Evolutionary conservation across 768 basidiomycete species (phyloP).

Genomic region (Boletus rubroflammeus): DNA sequence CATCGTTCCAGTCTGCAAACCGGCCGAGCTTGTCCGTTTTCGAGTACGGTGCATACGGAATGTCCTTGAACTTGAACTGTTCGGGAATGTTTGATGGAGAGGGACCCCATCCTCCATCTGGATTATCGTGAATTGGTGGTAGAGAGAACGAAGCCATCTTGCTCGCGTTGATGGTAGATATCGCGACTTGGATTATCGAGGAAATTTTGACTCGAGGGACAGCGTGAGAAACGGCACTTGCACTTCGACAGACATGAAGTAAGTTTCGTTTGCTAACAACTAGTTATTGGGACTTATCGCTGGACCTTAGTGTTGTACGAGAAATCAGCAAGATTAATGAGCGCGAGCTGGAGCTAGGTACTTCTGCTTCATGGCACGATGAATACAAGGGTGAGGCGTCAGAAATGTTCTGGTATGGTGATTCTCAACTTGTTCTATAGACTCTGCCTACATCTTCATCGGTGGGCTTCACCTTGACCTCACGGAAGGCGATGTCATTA

Average conservation of each 20-base stretch:
- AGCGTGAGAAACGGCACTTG: conserved; percentile 24
- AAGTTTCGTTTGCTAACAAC: conserved; percentile 26
- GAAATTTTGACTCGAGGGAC: conserved; percentile 15
- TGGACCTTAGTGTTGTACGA: conserved; percentile 67
- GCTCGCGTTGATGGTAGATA: conserved; percentile 11
- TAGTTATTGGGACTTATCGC: conserved; percentile 5
- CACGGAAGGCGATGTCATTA: conserved; percentile 96
- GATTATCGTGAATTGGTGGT: conserved; percentile 86
- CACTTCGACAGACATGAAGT: conserved; percentile 61
- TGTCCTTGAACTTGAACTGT: conserved; percentile 97
- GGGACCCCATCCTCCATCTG: conserved; percentile 90
- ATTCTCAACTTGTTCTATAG: conserved; percentile 34
- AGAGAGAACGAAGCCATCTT: conserved; percentile 79
- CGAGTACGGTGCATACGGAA: conserved; percentile 97
- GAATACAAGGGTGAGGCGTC: conserved; percentile 72
- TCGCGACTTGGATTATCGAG: conserved; percentile 11
- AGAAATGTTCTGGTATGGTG: background rate
- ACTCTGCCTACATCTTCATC: conserved; percentile 93
- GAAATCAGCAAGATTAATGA: conserved; percentile 95
- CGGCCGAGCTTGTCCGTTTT: conserved; percentile 98
- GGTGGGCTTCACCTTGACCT: conserved; percentile 86
- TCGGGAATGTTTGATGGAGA: conserved; percentile 81
- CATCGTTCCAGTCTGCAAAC: conserved; percentile 96
- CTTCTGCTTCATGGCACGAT: conserved; percentile 86
- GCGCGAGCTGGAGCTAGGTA: conserved; percentile 77